phyloP scores from a whole-genome alignment of 345 rosid species.

The Brassica carinata region DNA sequence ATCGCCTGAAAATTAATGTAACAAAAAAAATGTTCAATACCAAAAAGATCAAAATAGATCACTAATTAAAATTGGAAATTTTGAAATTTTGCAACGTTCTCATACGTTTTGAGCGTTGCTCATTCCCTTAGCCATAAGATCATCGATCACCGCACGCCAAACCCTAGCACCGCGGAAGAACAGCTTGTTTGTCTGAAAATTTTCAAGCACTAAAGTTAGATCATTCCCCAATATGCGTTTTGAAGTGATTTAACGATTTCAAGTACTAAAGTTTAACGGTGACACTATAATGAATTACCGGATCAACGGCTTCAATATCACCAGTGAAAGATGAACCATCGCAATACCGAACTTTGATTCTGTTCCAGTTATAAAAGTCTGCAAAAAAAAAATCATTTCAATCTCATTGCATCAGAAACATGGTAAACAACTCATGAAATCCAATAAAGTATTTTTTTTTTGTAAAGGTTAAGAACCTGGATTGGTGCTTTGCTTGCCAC shows the following conservation, averaged over 20 bases:
- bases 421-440: slow-evolving; percentile 1
- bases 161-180: slow-evolving; percentile 86
- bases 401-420: background rate
- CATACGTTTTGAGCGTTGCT: slow-evolving; percentile 74
- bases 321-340: slow-evolving; percentile 96
- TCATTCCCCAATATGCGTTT: background rate
- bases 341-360: slow-evolving; percentile 88
- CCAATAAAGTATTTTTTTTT: background rate
- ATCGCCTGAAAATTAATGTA: slow-evolving; percentile 57
- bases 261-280: background rate
- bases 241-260: background rate
- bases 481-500: slow-evolving; percentile 59
- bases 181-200: slow-evolving; percentile 65
- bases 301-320: slow-evolving; percentile 71
- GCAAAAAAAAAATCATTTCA: background rate
- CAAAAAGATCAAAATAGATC: background rate
- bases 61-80: background rate
- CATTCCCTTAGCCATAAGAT: slow-evolving; percentile 83
- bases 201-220: slow-evolving; percentile 19
- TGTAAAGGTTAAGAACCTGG: slow-evolving; percentile 68
- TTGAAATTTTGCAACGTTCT: background rate
- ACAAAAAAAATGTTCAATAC: background rate
- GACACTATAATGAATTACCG: slow-evolving; percentile 46
- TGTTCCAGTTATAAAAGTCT: slow-evolving; percentile 93
- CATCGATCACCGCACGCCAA: slow-evolving; percentile 75